Evolutionary conservation across 371 early-diverging fungal species (phyloP).

Genomic region (Blastocladiella emersonii): DNA sequence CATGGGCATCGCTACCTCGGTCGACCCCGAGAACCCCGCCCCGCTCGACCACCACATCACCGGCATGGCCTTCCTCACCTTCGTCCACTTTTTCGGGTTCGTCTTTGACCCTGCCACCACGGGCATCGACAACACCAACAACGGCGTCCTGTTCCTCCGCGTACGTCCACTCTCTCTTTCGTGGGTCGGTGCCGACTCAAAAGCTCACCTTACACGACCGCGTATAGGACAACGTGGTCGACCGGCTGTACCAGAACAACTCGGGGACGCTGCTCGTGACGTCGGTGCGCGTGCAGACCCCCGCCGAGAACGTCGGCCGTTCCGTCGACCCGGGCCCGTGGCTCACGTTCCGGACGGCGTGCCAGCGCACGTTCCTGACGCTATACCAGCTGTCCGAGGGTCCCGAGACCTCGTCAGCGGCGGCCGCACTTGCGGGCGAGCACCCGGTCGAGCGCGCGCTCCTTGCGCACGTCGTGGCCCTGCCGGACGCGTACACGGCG

Average conservation of each 20-base stretch:
- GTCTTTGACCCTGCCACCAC: background rate
- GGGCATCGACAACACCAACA: background rate
- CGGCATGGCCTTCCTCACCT: background rate
- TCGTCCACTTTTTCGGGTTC: background rate
- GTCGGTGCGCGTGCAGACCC: background rate
- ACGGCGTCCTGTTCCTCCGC: background rate
- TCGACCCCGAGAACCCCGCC: background rate
- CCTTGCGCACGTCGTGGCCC: background rate
- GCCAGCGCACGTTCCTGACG: background rate
- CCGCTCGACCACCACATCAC: background rate
- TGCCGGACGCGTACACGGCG: background rate
- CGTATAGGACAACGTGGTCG: too few species aligned
- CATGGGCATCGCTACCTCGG: background rate
- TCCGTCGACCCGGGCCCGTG: background rate
- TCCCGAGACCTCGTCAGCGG: background rate
- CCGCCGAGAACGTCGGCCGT: conserved; percentile 1
- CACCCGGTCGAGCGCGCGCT: background rate
- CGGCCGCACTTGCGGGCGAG: background rate
- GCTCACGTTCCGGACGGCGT: background rate
- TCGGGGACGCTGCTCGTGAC: background rate
- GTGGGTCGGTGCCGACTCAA: too few species aligned
- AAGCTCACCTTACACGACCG: too few species aligned
- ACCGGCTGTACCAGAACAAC: background rate
- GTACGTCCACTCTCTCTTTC: too few species aligned
- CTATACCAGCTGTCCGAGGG: background rate